phyloP scores from a whole-genome alignment of 768 basidiomycete genomes.

The Lactifluus rugatus region DNA sequence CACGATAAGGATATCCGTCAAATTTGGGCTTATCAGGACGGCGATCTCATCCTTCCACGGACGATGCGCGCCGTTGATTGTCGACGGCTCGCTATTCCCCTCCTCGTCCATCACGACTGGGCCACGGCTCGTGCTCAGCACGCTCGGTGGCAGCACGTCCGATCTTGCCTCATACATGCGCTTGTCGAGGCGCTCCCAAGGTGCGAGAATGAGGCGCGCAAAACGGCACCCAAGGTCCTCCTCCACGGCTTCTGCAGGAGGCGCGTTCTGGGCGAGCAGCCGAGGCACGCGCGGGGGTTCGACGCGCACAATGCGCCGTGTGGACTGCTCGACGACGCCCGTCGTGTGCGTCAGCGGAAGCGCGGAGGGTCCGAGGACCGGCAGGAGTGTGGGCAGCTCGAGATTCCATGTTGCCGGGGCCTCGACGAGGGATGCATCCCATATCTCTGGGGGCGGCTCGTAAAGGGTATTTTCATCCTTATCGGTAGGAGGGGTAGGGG shows the following conservation, averaged over 20 bases:
- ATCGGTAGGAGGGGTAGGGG: background rate
- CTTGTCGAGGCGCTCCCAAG: conserved; percentile 39
- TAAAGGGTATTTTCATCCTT: background rate
- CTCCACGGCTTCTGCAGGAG: conserved; percentile 32
- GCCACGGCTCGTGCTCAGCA: conserved; percentile 33
- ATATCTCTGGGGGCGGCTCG: background rate
- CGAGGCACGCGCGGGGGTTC: conserved; percentile 27
- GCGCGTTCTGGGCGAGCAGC: conserved; percentile 13
- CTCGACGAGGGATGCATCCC: conserved; percentile 1
- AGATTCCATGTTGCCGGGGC: conserved; percentile 10
- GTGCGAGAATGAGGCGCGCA: conserved; percentile 42
- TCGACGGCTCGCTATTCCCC: background rate
- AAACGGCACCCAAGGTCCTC: conserved; percentile 38
- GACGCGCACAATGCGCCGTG: conserved; percentile 45
- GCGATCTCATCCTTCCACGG: conserved; percentile 49
- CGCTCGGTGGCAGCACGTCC: conserved; percentile 29
- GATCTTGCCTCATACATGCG: conserved; percentile 25
- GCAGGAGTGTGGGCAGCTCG: conserved; percentile 24
- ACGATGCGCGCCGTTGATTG: conserved; percentile 34
- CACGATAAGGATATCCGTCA: conserved; percentile 29
- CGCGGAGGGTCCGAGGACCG: conserved; percentile 44
- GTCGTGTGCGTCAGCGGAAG: conserved; percentile 54
- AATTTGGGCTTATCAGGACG: conserved; percentile 40
- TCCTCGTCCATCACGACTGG: conserved; percentile 24
- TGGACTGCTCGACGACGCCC: conserved; percentile 57